Percentiles rank a stretch among this genome's conserved stretches.
These are phyloP conservation scores for Corymbia maculata DNA, from an alignment of 345 rosid species.

Conservation along the genomic window DNA sequence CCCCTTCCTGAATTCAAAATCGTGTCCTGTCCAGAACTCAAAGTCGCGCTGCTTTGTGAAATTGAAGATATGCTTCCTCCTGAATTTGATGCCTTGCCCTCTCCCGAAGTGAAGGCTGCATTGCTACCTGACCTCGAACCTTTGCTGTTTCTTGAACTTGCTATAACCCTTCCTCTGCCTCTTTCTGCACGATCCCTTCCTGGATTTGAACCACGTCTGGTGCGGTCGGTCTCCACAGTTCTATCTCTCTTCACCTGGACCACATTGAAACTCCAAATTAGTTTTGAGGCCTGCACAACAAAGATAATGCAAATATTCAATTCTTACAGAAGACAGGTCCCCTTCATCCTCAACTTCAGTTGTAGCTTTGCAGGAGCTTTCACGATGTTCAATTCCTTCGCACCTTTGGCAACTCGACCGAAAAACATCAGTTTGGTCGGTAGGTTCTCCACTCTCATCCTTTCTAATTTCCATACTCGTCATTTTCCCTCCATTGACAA, in stretches of 20 bases:
- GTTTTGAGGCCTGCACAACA: fast-evolving
- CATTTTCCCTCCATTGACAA: not conserved
- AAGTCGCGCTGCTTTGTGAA: not conserved
- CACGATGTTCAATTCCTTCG: not conserved
- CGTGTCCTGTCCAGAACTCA: not conserved
- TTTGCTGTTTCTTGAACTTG: not conserved
- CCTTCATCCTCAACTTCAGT: not conserved
- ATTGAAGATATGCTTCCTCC: not conserved
- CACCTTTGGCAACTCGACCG: not conserved
- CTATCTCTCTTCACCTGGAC: not conserved
- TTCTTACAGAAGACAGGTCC: not conserved
- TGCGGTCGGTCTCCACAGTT: not conserved
- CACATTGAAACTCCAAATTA: not conserved
- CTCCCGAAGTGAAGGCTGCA: not conserved
- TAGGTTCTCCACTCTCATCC: not conserved
- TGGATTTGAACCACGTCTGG: fast-evolving
- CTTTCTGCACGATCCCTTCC: not conserved
- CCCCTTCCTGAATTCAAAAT: not conserved
- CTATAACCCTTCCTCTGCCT: not conserved
- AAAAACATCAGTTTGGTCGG: not conserved
- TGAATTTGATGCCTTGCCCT: not conserved
- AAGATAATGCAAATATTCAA: not conserved
- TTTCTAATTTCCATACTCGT: not conserved
- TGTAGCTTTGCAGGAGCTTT: not conserved
- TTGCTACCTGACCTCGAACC: fast-evolving